Evolutionary conservation across 78 protist genomes (phyloP), one percentile per base, ranked within the genome.

Genomic region (Neovahlkampfia damariscottae): DNA sequence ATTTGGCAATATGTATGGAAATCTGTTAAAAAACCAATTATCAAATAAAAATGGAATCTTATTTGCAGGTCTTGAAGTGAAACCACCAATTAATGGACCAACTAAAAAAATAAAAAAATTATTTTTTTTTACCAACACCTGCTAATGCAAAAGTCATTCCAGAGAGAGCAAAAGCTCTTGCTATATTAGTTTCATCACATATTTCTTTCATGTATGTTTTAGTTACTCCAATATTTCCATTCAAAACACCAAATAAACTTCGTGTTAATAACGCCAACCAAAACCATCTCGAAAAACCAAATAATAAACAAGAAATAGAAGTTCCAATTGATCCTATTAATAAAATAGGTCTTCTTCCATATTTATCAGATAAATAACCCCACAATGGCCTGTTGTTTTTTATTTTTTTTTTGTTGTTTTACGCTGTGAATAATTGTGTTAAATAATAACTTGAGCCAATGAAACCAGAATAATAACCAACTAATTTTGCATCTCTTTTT

Each of bases 161-260:
- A 50, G 19, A n/a, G 34, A 69, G 19, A 10, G 75, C 2, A 40
- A 5, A 71, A 40, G 75, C 75, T 10, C 41, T 2, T 31, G 75
- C 50, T 35, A 2, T 10, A 40, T 71, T 71, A 2, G 69, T 71
- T 35, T 71, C 4, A 4, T 71, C 75, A 9, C 69, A 5, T 37
- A 71, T 71, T 40, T 71, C 75, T 37, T 10, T 40, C 69, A 71
- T 37, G 4, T 71, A 71, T 31, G 75, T 5, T 40, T 71, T 71
- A 40, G 4, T 31, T 4, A 71, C 40, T 2, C 75, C 75, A 4
- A 38, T 9, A 40, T 71, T 71, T 37, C 75, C 75, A 4, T 71
- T 71, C 69, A 4, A 4, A 31, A 4, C 50, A 4, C 75, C 75
- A 35, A 35, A 2, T 31, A 71, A 31, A 4, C 4, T 2, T 31